Conservation (phyloP, 2,329 filamentous ascomycete genomes). For the Microdochium nivale region DNA sequence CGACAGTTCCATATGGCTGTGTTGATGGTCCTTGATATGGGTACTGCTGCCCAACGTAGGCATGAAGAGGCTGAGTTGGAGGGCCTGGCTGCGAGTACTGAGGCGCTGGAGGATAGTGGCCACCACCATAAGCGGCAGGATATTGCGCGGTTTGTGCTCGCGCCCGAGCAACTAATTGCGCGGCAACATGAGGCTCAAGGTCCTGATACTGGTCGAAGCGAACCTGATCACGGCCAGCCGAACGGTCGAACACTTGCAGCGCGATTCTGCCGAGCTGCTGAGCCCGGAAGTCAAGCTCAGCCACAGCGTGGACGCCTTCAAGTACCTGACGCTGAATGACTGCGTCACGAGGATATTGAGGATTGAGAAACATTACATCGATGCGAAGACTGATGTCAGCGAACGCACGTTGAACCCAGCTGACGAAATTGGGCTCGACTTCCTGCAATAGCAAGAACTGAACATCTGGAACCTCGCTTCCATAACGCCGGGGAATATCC, state of each 20-base stretch:
- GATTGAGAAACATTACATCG: slow-evolving; percentile 71
- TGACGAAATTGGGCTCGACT: slow-evolving; percentile 69
- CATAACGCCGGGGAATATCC: slow-evolving; percentile 64
- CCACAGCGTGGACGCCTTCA: slow-evolving; percentile 81
- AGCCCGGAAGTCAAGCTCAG: slow-evolving; percentile 62
- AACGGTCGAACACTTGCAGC: slow-evolving; percentile 79
- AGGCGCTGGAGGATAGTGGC: slow-evolving; percentile 6
- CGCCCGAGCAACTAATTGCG: slow-evolving; percentile 64
- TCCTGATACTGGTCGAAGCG: slow-evolving; percentile 83
- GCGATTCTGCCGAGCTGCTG: slow-evolving; percentile 67
- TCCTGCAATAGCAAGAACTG: slow-evolving; percentile 78
- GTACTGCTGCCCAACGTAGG: slow-evolving; percentile 15
- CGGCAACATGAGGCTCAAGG: slow-evolving; percentile 68
- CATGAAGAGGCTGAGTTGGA: slow-evolving; percentile 19
- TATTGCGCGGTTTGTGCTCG: slow-evolving; percentile 11
- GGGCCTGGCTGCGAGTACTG: slow-evolving; percentile 12
- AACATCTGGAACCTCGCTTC: slow-evolving; percentile 75
- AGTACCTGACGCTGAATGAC: slow-evolving; percentile 80
- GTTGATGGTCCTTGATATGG: slow-evolving; percentile 17
- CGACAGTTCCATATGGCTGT: background rate
- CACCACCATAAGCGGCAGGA: slow-evolving; percentile 14
- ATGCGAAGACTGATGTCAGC: slow-evolving; percentile 61
- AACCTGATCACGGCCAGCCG: slow-evolving; percentile 63
- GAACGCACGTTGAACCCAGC: slow-evolving; percentile 74
- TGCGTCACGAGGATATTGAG: slow-evolving; percentile 65